These are phyloP conservation scores for Scheffersomyces cryptocercus DNA, from an alignment of 1,139 yeast genomes.

Conservation along the genomic window DNA sequence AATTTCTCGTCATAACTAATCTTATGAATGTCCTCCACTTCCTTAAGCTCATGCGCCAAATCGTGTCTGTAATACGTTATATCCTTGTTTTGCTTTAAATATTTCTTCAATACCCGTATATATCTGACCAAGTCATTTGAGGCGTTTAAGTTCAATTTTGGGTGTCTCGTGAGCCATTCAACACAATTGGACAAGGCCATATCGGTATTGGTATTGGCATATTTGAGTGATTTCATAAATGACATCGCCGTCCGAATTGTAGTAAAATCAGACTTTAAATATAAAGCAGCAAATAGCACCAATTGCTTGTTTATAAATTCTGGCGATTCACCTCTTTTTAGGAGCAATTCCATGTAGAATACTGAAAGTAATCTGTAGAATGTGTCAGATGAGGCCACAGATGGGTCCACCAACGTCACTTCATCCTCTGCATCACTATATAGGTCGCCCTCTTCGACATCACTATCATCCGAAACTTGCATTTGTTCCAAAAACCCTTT, in stretches of 20 bases:
- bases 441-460: conserved; percentile 16
- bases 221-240: conserved; percentile 13
- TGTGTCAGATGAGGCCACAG: not conserved
- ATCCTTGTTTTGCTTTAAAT: conserved; percentile 1
- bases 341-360: conserved; percentile 11
- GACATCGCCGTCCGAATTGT: conserved; percentile 11
- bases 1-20: not conserved
- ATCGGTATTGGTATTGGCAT: conserved; percentile 12
- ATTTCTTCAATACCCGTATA: conserved; percentile 4
- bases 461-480: conserved; percentile 39
- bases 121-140: conserved; percentile 1
- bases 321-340: conserved; percentile 31
- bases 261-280: conserved; percentile 12
- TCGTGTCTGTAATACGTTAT: not conserved
- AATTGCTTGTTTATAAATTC: conserved; percentile 26
- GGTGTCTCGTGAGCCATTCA: conserved; percentile 13
- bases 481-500: conserved; percentile 18
- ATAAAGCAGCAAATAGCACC: conserved; percentile 23
- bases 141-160: conserved; percentile 3
- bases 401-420: not conserved
- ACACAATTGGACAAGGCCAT: conserved; percentile 16
- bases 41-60: too few species aligned
- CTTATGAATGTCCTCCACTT: not conserved
- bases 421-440: conserved; percentile 16
- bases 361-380: conserved; percentile 3